These are phyloP conservation scores for Nepenthes mirabilis DNA, from an alignment of 148 eudicot species.

Conservation along the genomic window DNA sequence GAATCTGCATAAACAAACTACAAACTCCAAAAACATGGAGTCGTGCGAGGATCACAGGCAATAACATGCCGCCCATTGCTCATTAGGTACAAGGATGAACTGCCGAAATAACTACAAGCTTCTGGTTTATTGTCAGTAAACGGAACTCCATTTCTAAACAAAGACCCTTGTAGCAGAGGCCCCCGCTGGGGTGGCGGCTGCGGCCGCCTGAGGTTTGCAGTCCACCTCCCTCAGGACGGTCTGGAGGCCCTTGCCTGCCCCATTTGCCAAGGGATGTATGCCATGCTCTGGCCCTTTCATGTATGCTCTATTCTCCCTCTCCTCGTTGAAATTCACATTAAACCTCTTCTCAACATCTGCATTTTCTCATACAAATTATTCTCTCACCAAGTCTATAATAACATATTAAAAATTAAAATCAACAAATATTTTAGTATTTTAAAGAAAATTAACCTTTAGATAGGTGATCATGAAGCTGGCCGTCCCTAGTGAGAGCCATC, in stretches of 20 bases:
- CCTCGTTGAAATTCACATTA: constrained; percentile 30
- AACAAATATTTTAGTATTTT: not conserved
- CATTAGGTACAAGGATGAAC: too few species aligned
- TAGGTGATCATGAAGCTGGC: constrained; percentile 48
- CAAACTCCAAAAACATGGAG: too few species aligned
- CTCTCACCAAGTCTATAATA: not conserved
- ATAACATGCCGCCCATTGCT: too few species aligned
- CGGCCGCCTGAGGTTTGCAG: constrained; percentile 25
- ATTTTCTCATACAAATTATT: not conserved
- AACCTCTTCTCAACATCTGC: constrained; percentile 51
- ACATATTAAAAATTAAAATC: not conserved
- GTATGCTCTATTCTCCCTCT: constrained; percentile 56
- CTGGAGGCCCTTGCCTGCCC: constrained; percentile 53
- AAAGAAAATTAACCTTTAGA: constrained; percentile 28
- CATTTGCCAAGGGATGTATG: constrained; percentile 75
- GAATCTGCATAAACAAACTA: too few species aligned
- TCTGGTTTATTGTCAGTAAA: too few species aligned
- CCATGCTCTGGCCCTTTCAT: constrained; percentile 57
- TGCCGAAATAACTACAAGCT: not conserved
- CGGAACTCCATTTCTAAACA: too few species aligned
- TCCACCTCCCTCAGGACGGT: constrained; percentile 74
- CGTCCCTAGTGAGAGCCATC: constrained; percentile 95
- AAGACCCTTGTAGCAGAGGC: not conserved
- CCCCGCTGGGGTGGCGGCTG: not conserved
- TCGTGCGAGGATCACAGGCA: too few species aligned